Base-by-base conservation (phyloP, 148 eudicot species). In the Amaranthus palmeri region DNA sequence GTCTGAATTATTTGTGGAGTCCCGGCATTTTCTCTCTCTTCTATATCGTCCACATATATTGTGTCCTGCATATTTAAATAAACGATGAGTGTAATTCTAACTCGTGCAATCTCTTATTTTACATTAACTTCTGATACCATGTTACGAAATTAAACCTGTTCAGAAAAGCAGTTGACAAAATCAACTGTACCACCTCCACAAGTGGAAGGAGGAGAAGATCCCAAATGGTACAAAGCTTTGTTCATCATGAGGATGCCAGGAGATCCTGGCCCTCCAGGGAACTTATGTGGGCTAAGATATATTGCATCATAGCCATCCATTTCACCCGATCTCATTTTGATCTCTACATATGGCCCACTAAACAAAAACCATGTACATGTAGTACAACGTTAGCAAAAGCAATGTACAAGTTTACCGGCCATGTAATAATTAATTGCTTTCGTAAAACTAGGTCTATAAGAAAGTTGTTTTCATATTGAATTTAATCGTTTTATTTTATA, bases 101-200 rank as follows among this genome's bases (percentile, higher is more conserved):
- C 36, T 25, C 36, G 36, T 2, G 36, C 36, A 25, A 25, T 25
- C 36, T 25, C 36, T 25, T 25, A 25, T 25, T 25, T 25, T 25
- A 25, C 36, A 0, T 25, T 25, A 25, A 25, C 36, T 25, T 25
- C 36, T 25, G 36, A 25, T 25, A 25, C 2, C 36, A 25, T 25
- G 36, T 25, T 25, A 25, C 2, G 36, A 25, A 25, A 25, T 25
- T 8, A 56, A 54, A 75, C 90, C 80, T 82, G 25, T 61, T 82
- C 85, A 15, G 48, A 58, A 47, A 46, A 86, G 15, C 80, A 63
- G 17, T 86, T 86, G 43, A 86, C 90, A 80, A 61, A 86, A 50
- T 78, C 46, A 18, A 86, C 90, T 40, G 84, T 84, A 4, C 90
- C 87, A 17, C 90, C 90, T 2, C 90, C 90, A 44, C 90, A 86